These are phyloP conservation scores for Mycogone perniciosa DNA, from an alignment of 2,329 filamentous ascomycete genomes.

Conservation along the genomic window DNA sequence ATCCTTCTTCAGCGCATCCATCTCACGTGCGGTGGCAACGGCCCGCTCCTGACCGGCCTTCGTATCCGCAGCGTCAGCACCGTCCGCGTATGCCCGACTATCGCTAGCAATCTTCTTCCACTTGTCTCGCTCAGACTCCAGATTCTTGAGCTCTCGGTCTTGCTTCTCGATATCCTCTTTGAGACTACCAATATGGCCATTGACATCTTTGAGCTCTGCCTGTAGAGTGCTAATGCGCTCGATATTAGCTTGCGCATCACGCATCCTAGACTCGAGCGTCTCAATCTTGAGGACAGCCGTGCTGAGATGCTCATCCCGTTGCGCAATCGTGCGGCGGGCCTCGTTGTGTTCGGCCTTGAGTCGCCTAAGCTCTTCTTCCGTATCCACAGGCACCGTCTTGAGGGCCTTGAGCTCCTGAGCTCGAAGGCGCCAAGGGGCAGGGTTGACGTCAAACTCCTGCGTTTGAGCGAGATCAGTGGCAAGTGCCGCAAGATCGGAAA, in stretches of 20 bases:
- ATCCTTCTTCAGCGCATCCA: slow-evolving; percentile 64
- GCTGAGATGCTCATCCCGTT: slow-evolving; percentile 76
- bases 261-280: slow-evolving; percentile 80
- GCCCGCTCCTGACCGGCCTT: slow-evolving; percentile 60
- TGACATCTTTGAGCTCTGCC: slow-evolving; percentile 47
- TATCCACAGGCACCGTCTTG: slow-evolving; percentile 73
- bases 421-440: slow-evolving; percentile 77
- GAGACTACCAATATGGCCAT: slow-evolving; percentile 45
- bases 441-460: slow-evolving; percentile 69
- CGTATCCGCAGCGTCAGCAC: slow-evolving; percentile 42
- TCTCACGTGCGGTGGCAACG: slow-evolving; percentile 64
- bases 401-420: slow-evolving; percentile 76
- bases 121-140: slow-evolving; percentile 61
- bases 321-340: slow-evolving; percentile 62
- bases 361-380: slow-evolving; percentile 75
- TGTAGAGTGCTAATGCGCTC: slow-evolving; percentile 62
- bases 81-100: slow-evolving; percentile 48
- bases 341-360: slow-evolving; percentile 77
- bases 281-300: slow-evolving; percentile 90
- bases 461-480: slow-evolving; percentile 66
- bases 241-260: slow-evolving; percentile 73
- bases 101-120: slow-evolving; percentile 66
- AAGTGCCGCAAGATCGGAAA: slow-evolving; percentile 65
- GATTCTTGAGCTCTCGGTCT: slow-evolving; percentile 56
- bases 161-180: slow-evolving; percentile 61